Percentiles rank a stretch among this genome's conserved stretches.
Evolutionary conservation across 1,284 basidiomycete genomes (phyloP).

Genomic region (Phenoliferia sp.): DNA sequence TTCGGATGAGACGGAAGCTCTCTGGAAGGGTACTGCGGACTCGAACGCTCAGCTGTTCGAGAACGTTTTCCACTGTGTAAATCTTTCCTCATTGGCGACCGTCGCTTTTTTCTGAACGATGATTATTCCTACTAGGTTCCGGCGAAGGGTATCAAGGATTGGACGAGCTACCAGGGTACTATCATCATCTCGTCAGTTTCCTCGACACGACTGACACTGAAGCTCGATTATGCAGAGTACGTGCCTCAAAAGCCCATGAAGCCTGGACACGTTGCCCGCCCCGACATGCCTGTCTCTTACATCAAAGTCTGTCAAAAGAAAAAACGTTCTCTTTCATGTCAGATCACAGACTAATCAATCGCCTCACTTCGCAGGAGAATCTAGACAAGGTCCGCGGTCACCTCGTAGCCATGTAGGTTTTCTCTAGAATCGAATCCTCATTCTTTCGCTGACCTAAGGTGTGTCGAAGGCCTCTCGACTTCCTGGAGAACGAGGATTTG

Average conservation of each 20-base stretch:
- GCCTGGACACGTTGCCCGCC: conserved; percentile 66
- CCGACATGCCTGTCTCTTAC: conserved; percentile 24
- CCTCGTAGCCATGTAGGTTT: no score
- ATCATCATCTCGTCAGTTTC: conserved; percentile 4
- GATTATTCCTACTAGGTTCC: conserved; percentile 50
- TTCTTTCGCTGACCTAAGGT: no score
- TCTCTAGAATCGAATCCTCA: no score
- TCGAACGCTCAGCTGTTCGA: conserved; percentile 61
- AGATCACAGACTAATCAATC: no score
- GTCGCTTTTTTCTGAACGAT: not conserved
- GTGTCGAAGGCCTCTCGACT: no score
- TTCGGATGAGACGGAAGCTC: conserved; percentile 53
- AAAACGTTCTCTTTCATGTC: no score
- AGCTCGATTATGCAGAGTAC: conserved; percentile 3
- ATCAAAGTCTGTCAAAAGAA: conserved; percentile 34
- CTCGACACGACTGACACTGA: not conserved
- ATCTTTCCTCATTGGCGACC: not conserved
- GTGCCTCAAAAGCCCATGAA: conserved; percentile 47
- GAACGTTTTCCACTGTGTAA: conserved; percentile 66
- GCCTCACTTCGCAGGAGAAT: no score
- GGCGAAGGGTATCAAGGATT: conserved; percentile 62
- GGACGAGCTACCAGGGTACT: conserved; percentile 55
- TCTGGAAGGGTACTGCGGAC: conserved; percentile 60
- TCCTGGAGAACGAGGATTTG: no score
- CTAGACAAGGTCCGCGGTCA: no score